A percentile compares a stretch with the other conserved stretches of the same genome.
Conservation (phyloP, 1,284 basidiomycete genomes). For the Calocybe gambosa region DNA sequence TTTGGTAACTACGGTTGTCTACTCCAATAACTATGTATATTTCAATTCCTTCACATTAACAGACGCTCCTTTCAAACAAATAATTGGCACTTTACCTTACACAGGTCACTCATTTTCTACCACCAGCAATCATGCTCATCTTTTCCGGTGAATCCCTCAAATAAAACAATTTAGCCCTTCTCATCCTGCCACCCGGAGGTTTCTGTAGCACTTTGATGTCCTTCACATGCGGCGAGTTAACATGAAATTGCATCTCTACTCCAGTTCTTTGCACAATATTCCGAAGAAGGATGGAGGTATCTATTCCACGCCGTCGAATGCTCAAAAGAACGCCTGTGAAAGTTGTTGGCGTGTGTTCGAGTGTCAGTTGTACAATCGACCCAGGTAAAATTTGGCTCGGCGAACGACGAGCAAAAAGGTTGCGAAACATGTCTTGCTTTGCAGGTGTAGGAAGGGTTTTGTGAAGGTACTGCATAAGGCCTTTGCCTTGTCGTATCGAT, state of each 20-base stretch:
- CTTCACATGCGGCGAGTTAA: slow-evolving; percentile 80
- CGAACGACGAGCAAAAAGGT: slow-evolving; percentile 66
- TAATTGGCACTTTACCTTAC: too few relatives aligned
- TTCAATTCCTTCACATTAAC: too few relatives aligned
- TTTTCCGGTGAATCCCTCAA: slow-evolving; percentile 73
- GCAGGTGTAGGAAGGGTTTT: slow-evolving; percentile 60
- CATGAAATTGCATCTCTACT: slow-evolving; percentile 86
- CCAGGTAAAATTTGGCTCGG: slow-evolving; percentile 69
- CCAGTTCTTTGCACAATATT: slow-evolving; percentile 87
- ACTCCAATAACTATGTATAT: neutral
- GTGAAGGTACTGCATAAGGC: slow-evolving; percentile 72
- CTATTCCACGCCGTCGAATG: slow-evolving; percentile 73
- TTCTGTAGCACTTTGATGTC: slow-evolving; percentile 71
- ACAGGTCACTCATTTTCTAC: slow-evolving; percentile 30
- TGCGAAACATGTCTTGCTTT: slow-evolving; percentile 60
- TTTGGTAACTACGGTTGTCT: neutral
- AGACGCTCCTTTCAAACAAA: too few relatives aligned
- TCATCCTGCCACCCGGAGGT: slow-evolving; percentile 54
- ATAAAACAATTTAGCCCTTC: slow-evolving; percentile 75
- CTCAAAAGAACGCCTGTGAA: slow-evolving; percentile 86
- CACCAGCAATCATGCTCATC: slow-evolving; percentile 71
- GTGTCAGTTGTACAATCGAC: slow-evolving; percentile 73
- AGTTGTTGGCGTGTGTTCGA: slow-evolving; percentile 62
- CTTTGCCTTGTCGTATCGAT: slow-evolving; percentile 61
- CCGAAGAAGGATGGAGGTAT: slow-evolving; percentile 78